Evolutionary conservation across 495 filamentous ascomycete species (phyloP).

Genomic region (Penicillium antarcticum): DNA sequence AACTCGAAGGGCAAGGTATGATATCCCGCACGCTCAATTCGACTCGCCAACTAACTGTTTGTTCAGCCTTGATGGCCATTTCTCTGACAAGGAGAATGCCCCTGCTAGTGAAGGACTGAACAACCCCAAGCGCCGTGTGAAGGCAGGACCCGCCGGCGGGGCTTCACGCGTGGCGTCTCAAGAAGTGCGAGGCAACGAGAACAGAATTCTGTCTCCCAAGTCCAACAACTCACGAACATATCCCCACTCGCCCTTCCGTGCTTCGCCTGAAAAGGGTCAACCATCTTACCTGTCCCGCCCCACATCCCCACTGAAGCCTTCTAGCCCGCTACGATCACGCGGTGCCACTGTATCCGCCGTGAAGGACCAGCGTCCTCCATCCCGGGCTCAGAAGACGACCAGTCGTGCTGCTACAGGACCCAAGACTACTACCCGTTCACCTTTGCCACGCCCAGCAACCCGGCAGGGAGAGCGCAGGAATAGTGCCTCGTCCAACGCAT

Average conservation of each 20-base stretch:
- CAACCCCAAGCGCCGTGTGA: slow-evolving; percentile 60
- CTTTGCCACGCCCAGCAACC: slow-evolving; percentile 36
- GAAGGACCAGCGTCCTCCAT: slow-evolving; percentile 21
- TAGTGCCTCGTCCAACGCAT: slow-evolving; percentile 43
- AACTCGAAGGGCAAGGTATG: slow-evolving; percentile 63
- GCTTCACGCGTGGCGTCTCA: slow-evolving; percentile 51
- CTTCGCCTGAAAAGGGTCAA: slow-evolving; percentile 42
- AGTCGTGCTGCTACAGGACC: slow-evolving; percentile 29
- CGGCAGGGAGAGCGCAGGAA: slow-evolving; percentile 44
- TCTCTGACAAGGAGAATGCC: slow-evolving; percentile 78
- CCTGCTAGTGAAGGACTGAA: slow-evolving; percentile 40
- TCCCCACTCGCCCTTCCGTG: slow-evolving; percentile 54
- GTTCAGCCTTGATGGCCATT: slow-evolving; percentile 59
- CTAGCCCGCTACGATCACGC: slow-evolving; percentile 47
- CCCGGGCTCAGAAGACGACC: slow-evolving; percentile 31
- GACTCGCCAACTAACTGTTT: slow-evolving; percentile 10
- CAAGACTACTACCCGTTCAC: slow-evolving; percentile 27
- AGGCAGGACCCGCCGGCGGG: slow-evolving; percentile 32
- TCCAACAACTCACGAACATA: slow-evolving; percentile 73
- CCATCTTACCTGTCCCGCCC: slow-evolving; percentile 50
- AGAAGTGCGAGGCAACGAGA: slow-evolving; percentile 41
- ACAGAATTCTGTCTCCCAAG: slow-evolving; percentile 73
- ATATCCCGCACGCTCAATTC: neutral
- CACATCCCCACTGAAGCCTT: slow-evolving; percentile 52
- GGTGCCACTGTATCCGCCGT: slow-evolving; percentile 33